Evolutionary conservation across 1,284 basidiomycete species (phyloP).

Genomic region (Thecaphora thlaspeos): DNA sequence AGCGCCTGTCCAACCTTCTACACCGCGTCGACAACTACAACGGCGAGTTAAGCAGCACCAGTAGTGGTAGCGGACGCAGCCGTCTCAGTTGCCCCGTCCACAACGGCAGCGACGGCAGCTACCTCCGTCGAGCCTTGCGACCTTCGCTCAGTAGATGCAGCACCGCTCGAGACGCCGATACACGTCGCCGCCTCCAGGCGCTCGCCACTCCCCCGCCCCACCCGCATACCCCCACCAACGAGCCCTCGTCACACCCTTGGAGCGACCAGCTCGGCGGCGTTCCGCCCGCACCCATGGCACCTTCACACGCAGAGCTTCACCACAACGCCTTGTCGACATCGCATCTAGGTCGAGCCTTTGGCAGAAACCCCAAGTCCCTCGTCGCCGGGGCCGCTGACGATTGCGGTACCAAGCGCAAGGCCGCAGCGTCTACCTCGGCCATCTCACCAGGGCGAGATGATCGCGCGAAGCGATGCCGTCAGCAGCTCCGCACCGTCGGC

Average conservation of each 20-base stretch:
- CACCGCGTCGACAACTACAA: too few relatives aligned
- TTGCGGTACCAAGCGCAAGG: neutral
- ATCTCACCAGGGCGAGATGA: too few relatives aligned
- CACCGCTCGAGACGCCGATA: neutral
- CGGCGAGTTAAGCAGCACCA: too few relatives aligned
- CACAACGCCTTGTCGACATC: neutral
- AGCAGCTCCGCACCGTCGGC: neutral
- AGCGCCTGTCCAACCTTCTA: too few relatives aligned
- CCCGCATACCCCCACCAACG: neutral
- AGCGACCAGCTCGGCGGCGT: neutral
- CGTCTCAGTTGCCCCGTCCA: too few relatives aligned
- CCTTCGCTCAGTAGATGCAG: neutral
- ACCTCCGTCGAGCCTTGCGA: neutral
- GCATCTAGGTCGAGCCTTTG: neutral
- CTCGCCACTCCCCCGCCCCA: neutral
- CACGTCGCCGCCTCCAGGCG: neutral
- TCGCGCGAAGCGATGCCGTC: neutral
- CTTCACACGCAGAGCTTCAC: neutral
- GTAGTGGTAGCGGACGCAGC: too few relatives aligned
- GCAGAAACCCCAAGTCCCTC: neutral
- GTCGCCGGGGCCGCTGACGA: neutral
- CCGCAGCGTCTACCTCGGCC: too few relatives aligned
- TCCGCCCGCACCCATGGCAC: too few relatives aligned
- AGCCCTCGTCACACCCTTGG: neutral
- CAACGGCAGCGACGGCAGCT: slow-evolving; percentile 6